phyloP scores from a whole-genome alignment of 176 grass and related monocot species.

The barley (Hordeum vulgare) region MorexV3_pseudomolecules_assembly NC_058523.1:167415471-167415970 shows the following conservation, averaged over 20 bases:
- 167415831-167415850: neutral
- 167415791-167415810: neutral
- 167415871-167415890: slow-evolving; percentile 21
- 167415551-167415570: neutral
- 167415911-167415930: neutral
- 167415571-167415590: neutral
- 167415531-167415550: neutral
- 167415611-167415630: neutral
- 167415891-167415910: neutral
- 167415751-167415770: too few species aligned
- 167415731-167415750: too few species aligned
- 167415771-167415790: neutral
- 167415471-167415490: slow-evolving; percentile 21
- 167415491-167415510: neutral
- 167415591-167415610: neutral
- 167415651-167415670: too few species aligned
- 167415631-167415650: too few species aligned
- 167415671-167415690: neutral
- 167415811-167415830: neutral
- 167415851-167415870: neutral
- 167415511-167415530: neutral
- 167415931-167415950: neutral
- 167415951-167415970: neutral
- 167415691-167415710: neutral
- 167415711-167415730: too few species aligned